A percentile compares a stretch with the other conserved stretches of the same genome.
phyloP scores from a whole-genome alignment of 1,284 basidiomycete species.

The Coniophora puteana region DNA sequence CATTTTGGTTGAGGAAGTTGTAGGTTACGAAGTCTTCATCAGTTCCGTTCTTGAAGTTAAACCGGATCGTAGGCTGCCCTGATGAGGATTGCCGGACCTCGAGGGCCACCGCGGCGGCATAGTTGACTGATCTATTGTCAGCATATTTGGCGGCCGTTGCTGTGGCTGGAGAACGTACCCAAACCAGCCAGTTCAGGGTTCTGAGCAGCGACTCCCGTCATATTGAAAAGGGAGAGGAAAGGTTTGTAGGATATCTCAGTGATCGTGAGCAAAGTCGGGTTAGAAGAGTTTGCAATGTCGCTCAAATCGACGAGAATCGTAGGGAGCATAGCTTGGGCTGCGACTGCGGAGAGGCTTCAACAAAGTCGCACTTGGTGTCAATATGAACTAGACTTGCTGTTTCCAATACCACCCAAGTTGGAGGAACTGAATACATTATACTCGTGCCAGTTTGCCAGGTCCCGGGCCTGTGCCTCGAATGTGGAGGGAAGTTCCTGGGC shows the following conservation, averaged over 20 bases:
- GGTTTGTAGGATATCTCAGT: conserved; percentile 77
- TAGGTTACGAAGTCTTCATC: conserved; percentile 49
- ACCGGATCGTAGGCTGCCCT: conserved; percentile 54
- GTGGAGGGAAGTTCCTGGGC: conserved; percentile 47
- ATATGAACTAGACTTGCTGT: conserved; percentile 43
- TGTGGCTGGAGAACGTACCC: conserved; percentile 37
- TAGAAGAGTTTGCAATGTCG: conserved; percentile 53
- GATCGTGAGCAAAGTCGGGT: conserved; percentile 65
- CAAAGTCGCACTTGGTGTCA: not conserved
- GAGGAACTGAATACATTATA: conserved; percentile 64
- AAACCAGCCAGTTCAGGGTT: conserved; percentile 61
- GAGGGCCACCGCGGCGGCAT: conserved; percentile 66
- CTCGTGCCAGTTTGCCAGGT: conserved; percentile 76
- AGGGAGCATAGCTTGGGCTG: conserved; percentile 64
- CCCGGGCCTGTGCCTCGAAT: conserved; percentile 55
- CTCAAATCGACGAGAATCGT: conserved; percentile 59
- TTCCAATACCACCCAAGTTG: conserved; percentile 58
- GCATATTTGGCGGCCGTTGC: conserved; percentile 15
- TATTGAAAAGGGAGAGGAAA: conserved; percentile 78
- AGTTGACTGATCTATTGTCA: conserved; percentile 50
- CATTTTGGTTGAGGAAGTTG: conserved; percentile 58
- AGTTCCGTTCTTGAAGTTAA: conserved; percentile 82
- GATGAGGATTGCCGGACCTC: conserved; percentile 59
- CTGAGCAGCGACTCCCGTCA: conserved; percentile 54
- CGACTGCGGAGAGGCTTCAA: conserved; percentile 42